A percentile compares a stretch with the other conserved stretches of the same genome.
Conservation (phyloP, 2,329 filamentous ascomycete genomes). For the Knufia petricola region DNA sequence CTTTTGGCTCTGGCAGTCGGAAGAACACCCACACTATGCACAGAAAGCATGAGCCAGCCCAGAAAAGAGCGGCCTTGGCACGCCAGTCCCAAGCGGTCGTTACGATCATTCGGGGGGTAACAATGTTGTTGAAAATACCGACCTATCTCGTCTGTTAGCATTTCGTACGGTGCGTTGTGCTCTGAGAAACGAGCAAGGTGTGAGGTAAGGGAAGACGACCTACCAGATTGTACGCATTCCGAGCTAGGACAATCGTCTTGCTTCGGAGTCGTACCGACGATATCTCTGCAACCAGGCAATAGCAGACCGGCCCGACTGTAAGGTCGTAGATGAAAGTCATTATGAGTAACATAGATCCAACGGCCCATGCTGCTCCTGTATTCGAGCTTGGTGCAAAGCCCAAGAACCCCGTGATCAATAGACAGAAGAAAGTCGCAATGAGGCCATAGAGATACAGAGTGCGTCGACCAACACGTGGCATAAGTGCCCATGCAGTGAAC, state of each 20-base stretch:
- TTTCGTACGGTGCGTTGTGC: too few species aligned
- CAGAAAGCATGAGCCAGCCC: too few species aligned
- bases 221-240: slow-evolving; percentile 43
- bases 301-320: slow-evolving; percentile 46
- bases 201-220: too few species aligned
- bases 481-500: slow-evolving; percentile 34
- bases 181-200: too few species aligned
- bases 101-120: too few species aligned
- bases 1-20: too few species aligned
- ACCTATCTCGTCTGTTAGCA: too few species aligned
- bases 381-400: slow-evolving; percentile 20
- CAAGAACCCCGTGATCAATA: slow-evolving; percentile 29
- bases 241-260: slow-evolving; percentile 46
- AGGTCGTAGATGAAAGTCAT: slow-evolving; percentile 49
- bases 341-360: slow-evolving; percentile 36
- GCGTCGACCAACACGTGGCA: slow-evolving; percentile 32
- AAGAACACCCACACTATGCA: too few species aligned
- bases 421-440: slow-evolving; percentile 32
- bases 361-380: slow-evolving; percentile 23
- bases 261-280: slow-evolving; percentile 46
- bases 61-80: too few species aligned
- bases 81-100: too few species aligned
- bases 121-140: slow-evolving; percentile 37
- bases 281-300: slow-evolving; percentile 44
- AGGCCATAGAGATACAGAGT: slow-evolving; percentile 36